Conservation (phyloP, 169 alveolate species). For the Cyclospora cayetanensis region DNA sequence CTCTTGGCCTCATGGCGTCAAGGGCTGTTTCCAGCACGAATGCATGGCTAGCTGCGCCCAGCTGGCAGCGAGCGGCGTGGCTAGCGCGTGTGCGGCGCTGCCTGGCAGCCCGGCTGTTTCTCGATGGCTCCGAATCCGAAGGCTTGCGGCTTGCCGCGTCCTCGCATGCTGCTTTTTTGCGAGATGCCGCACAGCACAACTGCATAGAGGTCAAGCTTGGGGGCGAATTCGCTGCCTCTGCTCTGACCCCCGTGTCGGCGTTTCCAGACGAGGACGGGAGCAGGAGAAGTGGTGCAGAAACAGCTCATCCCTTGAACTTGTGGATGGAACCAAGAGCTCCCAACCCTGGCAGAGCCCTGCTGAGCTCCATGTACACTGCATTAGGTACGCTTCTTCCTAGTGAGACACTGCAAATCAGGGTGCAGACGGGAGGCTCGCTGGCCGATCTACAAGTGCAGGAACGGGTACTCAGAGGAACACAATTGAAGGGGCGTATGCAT, state of each 20-base stretch:
- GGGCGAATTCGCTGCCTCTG: not conserved
- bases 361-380: constrained; percentile 63
- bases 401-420: too few species aligned
- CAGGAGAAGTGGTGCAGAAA: not conserved
- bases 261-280: not conserved
- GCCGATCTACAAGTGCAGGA: too few species aligned
- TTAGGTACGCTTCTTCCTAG: constrained; percentile 47
- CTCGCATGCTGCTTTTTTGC: constrained; percentile 2
- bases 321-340: constrained; percentile 58
- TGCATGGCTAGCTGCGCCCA: not conserved
- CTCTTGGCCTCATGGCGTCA: too few species aligned
- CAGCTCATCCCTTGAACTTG: constrained; percentile 25
- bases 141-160: constrained; percentile 28
- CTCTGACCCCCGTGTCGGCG: not conserved
- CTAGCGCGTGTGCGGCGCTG: constrained; percentile 46
- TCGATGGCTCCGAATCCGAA: not conserved
- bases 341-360: constrained; percentile 60
- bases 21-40: too few species aligned
- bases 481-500: too few species aligned
- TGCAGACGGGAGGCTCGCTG: too few species aligned
- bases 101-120: constrained; percentile 43
- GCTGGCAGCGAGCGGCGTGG: constrained; percentile 40
- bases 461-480: too few species aligned
- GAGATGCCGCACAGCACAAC: not conserved
- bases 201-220: not conserved